phyloP scores from a whole-genome alignment of 164 flowering plant genomes.

The Protea cynaroides region DNA sequence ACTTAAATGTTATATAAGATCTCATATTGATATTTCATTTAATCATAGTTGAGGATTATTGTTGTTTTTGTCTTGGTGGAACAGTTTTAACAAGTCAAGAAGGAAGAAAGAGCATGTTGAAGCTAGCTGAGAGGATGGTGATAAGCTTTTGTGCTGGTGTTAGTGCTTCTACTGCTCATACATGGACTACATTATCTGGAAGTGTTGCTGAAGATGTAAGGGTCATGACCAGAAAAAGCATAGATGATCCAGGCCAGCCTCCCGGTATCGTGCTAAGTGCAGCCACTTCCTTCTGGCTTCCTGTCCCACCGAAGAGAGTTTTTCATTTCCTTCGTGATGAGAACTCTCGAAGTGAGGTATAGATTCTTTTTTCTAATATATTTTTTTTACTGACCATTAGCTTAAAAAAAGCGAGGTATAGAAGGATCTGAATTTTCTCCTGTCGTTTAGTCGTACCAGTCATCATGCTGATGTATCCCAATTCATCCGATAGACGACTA shows the following conservation, averaged over 20 bases:
- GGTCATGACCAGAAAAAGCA: conserved; percentile 82
- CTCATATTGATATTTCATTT: no score
- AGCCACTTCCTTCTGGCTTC: conserved; percentile 88
- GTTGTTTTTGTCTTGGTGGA: not conserved
- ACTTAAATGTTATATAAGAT: not conserved
- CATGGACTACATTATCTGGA: conserved; percentile 76
- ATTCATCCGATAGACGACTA: no score
- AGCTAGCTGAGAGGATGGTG: conserved; percentile 89
- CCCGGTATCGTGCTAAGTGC: conserved; percentile 92
- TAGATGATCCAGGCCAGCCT: conserved; percentile 88
- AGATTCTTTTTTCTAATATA: no score
- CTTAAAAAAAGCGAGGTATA: no score
- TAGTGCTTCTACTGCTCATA: conserved; percentile 75
- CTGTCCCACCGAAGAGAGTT: conserved; percentile 60
- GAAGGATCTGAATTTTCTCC: no score
- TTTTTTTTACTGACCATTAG: no score
- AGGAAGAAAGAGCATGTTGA: conserved; percentile 84
- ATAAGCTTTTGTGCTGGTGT: conserved; percentile 77
- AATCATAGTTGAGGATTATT: no score
- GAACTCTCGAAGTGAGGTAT: conserved; percentile 71
- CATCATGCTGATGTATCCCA: no score
- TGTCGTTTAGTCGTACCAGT: no score
- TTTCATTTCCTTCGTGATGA: conserved; percentile 79
- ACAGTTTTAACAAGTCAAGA: conserved; percentile 64
- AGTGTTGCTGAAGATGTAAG: conserved; percentile 75